Evolutionary conservation across 805 yeast genomes (phyloP).

Genomic region (Wickerhamomyces subpelliculosus): DNA sequence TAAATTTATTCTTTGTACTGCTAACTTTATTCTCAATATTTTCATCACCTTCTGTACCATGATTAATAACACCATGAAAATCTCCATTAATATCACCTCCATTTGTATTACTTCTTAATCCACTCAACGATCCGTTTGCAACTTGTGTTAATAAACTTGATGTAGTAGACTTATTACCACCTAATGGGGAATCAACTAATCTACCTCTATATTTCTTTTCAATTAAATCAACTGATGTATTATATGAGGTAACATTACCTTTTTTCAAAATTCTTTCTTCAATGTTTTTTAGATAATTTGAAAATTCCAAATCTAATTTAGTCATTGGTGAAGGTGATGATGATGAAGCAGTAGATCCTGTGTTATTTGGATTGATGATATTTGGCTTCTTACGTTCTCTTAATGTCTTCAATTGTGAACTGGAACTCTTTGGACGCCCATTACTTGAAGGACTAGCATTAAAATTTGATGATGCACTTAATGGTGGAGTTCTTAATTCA

Average conservation of each 20-base stretch:
- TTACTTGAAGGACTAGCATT: neutral
- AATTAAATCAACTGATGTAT: constrained; percentile 39
- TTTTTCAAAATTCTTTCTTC: constrained; percentile 57
- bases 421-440: constrained; percentile 1
- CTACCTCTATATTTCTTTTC: constrained; percentile 53
- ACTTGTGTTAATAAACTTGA: constrained; percentile 35
- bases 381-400: constrained; percentile 8
- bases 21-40: constrained; percentile 11
- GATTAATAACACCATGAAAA: constrained; percentile 21
- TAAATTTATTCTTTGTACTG: constrained; percentile 16
- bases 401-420: constrained; percentile 11
- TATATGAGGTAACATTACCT: constrained; percentile 44
- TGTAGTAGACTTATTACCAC: constrained; percentile 31
- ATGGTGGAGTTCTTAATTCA: neutral
- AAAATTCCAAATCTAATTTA: constrained; percentile 54
- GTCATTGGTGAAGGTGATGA: constrained; percentile 39
- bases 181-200: constrained; percentile 53
- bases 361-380: too few relatives aligned
- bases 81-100: constrained; percentile 22
- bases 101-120: constrained; percentile 31
- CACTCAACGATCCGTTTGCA: constrained; percentile 36
- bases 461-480: neutral
- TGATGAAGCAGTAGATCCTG: neutral
- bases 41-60: constrained; percentile 12
- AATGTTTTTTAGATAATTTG: constrained; percentile 39